These are phyloP conservation scores for Diutina neorugosa DNA, from an alignment of 1,139 yeast species.

Conservation along the genomic window DNA sequence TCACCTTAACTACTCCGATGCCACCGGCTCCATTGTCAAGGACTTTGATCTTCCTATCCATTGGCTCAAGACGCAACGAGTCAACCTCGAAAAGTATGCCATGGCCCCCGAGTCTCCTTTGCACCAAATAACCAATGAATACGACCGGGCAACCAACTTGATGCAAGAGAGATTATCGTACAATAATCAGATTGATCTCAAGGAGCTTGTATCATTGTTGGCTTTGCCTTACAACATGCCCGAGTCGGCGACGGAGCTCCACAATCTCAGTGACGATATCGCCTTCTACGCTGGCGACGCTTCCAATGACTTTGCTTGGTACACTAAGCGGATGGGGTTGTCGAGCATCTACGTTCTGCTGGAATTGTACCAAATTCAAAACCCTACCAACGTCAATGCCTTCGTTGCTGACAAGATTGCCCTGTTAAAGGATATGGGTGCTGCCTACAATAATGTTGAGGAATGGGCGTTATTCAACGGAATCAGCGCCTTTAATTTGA, in stretches of 20 bases:
- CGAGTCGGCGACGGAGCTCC: slow-evolving; percentile 51
- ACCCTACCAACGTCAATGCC: slow-evolving; percentile 45
- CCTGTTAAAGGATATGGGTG: slow-evolving; percentile 44
- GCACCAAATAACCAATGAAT: slow-evolving; percentile 29
- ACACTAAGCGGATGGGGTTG: slow-evolving; percentile 66
- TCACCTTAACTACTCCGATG: slow-evolving; percentile 51
- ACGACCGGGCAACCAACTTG: slow-evolving; percentile 45
- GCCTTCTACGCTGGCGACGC: slow-evolving; percentile 70
- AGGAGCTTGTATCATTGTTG: slow-evolving; percentile 41
- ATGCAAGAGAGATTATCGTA: slow-evolving; percentile 49
- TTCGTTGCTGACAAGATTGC: slow-evolving; percentile 53
- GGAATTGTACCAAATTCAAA: slow-evolving; percentile 75
- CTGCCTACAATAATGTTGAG: slow-evolving; percentile 47
- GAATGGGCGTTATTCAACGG: slow-evolving; percentile 72
- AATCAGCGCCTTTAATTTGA: slow-evolving; percentile 51
- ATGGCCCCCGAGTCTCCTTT: slow-evolving; percentile 16
- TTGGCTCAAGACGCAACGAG: slow-evolving; percentile 30
- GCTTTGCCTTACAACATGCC: slow-evolving; percentile 41
- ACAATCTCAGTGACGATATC: slow-evolving; percentile 70
- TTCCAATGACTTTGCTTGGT: slow-evolving; percentile 88
- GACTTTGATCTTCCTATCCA: slow-evolving; percentile 33
- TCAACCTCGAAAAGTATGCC: slow-evolving; percentile 20
- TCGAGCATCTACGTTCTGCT: slow-evolving; percentile 59
- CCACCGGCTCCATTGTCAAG: slow-evolving; percentile 28
- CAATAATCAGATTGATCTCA: slow-evolving; percentile 43